Evolutionary conservation across 163 green algal genomes (phyloP).

Genomic region (Coccomyxa subellipsoidea): DNA sequence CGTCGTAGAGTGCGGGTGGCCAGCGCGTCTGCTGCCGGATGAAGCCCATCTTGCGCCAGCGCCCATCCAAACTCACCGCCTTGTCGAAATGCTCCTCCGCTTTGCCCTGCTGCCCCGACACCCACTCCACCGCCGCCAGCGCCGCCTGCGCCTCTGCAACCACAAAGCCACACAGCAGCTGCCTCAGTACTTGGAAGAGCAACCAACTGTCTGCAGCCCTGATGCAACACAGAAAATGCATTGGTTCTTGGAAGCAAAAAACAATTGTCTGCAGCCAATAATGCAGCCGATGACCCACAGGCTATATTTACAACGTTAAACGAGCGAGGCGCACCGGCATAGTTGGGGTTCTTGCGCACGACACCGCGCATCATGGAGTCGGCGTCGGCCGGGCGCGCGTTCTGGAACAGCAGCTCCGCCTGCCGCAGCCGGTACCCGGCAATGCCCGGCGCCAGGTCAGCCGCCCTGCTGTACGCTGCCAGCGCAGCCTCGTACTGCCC

Average conservation of each 20-base stretch:
- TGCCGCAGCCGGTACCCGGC: constrained; percentile 31
- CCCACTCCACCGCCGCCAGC: constrained; percentile 44
- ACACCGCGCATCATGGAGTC: constrained; percentile 26
- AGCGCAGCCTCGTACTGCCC: constrained; percentile 29
- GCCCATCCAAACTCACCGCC: constrained; percentile 13
- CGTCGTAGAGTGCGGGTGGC: constrained; percentile 31
- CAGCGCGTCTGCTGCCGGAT: constrained; percentile 29
- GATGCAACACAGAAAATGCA: no score
- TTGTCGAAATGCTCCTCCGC: constrained; percentile 30
- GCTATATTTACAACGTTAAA: not conserved
- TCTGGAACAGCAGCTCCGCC: constrained; percentile 42
- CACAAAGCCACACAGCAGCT: not conserved
- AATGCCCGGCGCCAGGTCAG: constrained; percentile 44
- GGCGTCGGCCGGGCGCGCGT: constrained; percentile 18
- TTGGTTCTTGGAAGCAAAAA: no score
- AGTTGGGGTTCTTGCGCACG: constrained; percentile 39
- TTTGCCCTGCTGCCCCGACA: not conserved
- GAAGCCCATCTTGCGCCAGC: constrained; percentile 26
- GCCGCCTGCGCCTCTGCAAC: constrained; percentile 42
- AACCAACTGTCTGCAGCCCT: no score
- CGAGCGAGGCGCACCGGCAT: constrained; percentile 15
- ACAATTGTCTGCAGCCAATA: no score
- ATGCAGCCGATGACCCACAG: not conserved
- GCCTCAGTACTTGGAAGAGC: not conserved
- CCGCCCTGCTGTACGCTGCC: constrained; percentile 29